Evolutionary conservation across 495 filamentous ascomycete species (phyloP), one percentile per base, ranked within the genome.

Genomic region (Tuber indicum): DNA sequence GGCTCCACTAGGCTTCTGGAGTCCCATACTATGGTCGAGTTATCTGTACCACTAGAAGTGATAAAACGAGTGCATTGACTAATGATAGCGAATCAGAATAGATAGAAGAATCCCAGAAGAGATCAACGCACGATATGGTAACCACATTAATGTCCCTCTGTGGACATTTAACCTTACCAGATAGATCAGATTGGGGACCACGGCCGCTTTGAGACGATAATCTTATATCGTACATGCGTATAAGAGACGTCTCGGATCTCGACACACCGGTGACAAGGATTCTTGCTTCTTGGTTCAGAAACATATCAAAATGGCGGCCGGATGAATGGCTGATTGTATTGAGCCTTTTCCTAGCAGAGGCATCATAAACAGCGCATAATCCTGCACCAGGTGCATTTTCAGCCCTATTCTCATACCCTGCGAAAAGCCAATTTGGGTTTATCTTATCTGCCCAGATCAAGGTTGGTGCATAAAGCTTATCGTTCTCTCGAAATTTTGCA

Each of bases 61-160:
- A 97, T 82, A 77, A 94, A 91, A 42, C 84, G 85, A 43, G 74
- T 42, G 39, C 82, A 76, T 82, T 86, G n/a, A 82, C 75, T 58
- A 74, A 75, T 85, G 84, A n/a, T 86, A 88, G 9, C 86, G 86
- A 74, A 85, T 88, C 26, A 72, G 75, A 17, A 47, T 12, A 9
- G 66, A 87, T 86, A 66, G 87, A 72, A 72, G 86, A 82, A 72
- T 84, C 78, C 0, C 85, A 86, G 76, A 84, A 86, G 74, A 86
- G 87, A 6, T 17, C 1, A 58, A 76, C 84, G 77, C 84, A 89
- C 88, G 87, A 87, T 26, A 90, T 86, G 0, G 90, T 89, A 8
- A 98, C 87, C 79, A 94, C 92, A 79, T 98, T 98, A 81, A 98
- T 93, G 83, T 99, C n/a, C n/a, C n/a, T n/a, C n/a, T n/a, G n/a